Conservation (phyloP, 2,329 filamentous ascomycete genomes). For the Aspergillus sp. region DNA sequence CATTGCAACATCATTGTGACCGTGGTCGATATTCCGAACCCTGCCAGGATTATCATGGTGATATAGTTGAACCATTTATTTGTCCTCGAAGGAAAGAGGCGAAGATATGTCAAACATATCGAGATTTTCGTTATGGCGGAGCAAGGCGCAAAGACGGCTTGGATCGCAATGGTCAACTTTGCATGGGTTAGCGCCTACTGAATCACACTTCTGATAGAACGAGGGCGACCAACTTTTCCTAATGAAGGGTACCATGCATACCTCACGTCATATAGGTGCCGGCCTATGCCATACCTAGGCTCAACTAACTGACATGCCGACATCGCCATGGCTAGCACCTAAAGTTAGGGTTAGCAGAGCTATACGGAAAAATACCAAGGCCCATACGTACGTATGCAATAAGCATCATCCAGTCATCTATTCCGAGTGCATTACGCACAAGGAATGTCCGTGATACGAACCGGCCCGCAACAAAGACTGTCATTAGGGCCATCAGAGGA, state of each 20-base stretch:
- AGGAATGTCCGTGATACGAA: conserved; percentile 2
- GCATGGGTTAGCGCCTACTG: neutral
- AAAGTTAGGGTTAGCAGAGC: neutral
- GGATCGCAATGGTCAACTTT: neutral
- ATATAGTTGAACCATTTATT: conserved; percentile 7
- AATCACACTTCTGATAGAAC: neutral
- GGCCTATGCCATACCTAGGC: neutral
- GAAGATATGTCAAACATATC: conserved; percentile 6
- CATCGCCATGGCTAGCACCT: conserved; percentile 5
- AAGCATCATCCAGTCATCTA: conserved; percentile 8
- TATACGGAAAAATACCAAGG: neutral
- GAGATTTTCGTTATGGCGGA: conserved; percentile 7
- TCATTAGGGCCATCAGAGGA: neutral
- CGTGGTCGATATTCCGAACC: neutral
- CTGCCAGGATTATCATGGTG: neutral
- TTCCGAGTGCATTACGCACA: conserved; percentile 2
- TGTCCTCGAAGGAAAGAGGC: conserved; percentile 1
- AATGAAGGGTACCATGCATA: neutral
- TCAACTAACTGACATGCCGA: neutral
- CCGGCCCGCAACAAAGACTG: neutral
- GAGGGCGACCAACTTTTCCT: neutral
- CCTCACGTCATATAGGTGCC: conserved; percentile 3
- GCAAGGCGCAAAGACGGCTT: neutral
- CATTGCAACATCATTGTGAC: conserved; percentile 1
- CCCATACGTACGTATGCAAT: neutral